Evolutionary conservation across 2,329 filamentous ascomycete species (phyloP), one percentile per base, ranked within the genome.

Genomic region (Aphanocladium album): DNA sequence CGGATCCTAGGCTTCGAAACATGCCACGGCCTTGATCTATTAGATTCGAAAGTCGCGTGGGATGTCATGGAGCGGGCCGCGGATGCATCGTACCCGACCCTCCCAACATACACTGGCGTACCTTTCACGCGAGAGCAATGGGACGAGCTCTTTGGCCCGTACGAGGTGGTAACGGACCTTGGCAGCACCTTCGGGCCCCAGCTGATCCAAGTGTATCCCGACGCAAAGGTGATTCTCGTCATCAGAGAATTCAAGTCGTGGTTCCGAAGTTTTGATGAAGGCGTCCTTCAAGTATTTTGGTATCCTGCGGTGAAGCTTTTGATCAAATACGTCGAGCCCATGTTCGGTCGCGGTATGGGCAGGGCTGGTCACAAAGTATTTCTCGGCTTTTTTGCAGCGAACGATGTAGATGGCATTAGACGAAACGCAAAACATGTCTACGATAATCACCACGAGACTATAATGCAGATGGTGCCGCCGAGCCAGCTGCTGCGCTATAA

Each of bases 201-300:
- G 16, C 53, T 73, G 0, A 67, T 71, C 11, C 57, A 57, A 3
- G 67, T 67, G 0, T 73, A 72, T 11, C 70, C 70, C 1, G 68
- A 71, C 0, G 69, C 70, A 1, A 68, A 69, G 21, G 66, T 72
- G 19, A 65, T 72, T 9, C 66, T 72, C 0, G 62, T 64, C 25
- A 63, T 68, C 3, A 67, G 69, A 17, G 66, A 72, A 14, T 61
- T 70, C 6, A 69, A 71, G 5, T 17, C 16, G 9, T 50, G 47
- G 47, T 16, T 17, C 12, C 35, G 35, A 39, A 39, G 35, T 17
- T 16, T 14, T 17, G 35, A 39, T 11, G 35, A 39, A 39, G 30
- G 30, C 9, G 30, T 30, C 30, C 30, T 30, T 30, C 30, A 30
- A 9, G 30, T 30, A 5, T 30, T 9, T 5, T 30, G 30, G 30